Base-by-base conservation (phyloP, 495 filamentous ascomycete genomes). In the Cercophora scortea region DNA sequence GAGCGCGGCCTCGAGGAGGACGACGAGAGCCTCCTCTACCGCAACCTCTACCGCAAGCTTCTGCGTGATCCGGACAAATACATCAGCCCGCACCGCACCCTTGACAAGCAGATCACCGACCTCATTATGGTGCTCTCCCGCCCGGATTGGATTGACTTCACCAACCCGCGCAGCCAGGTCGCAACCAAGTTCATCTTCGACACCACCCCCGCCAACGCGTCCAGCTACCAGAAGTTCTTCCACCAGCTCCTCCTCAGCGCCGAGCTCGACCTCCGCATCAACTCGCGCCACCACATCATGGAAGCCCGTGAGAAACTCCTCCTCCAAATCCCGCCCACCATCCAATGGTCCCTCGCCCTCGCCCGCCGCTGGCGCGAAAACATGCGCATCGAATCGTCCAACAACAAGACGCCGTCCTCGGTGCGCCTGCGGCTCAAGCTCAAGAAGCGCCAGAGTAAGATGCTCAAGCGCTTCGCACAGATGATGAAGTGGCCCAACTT, bases 401-500 rank as follows among this genome's bases (percentile, higher is more conserved):
- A 68, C 56, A 75, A 71, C 51, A 50, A 55, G 10, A 62, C 58
- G 44, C 59, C 66, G 25, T 72, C 67, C 48, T 66, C 66, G 52
- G 74, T 85, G 47, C 70, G 70, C 25, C 74, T 86, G 36, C 73
- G 73, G 19, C 79, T 72, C 61, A 88, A 86, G 66, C 72, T 80
- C 51, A 70, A 67, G 51, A 67, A 68, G 50, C 71, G 72, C 32
- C 85, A 89, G 60, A 76, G 84, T 38, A 78, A 79, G 53, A 79
- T 81, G 55, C 71, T 89, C 39, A 77, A 78, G 52, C 73, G 76
- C 15, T 87, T 89, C 55, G 81, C 83, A 11, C 76, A 79, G 57
- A 81, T 77, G 47, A 78, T 89, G 72, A 86, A 86, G 60, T 89
- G 85, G 85, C 83, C 84, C 8, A 85, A 87, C 59, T 79, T 86